Evolutionary conservation across 202 grass and related monocot genomes (phyloP), one percentile per base, ranked within the genome.

Genomic region (Eragrostis tef): DNA sequence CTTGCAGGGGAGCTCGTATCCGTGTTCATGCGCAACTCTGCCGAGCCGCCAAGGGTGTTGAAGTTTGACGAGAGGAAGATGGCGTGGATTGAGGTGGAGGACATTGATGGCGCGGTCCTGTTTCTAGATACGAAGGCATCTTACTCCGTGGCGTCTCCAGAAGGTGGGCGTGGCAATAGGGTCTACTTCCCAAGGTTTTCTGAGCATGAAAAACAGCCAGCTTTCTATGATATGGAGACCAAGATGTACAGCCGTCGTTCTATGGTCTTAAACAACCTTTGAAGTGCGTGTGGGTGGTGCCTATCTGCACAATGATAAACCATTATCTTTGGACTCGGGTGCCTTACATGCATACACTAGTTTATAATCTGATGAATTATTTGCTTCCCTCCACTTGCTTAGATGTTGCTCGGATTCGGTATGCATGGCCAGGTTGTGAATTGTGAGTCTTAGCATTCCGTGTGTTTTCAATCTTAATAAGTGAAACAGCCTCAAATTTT

Each of bases 281-380:
- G 26, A 77, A 73, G 41, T 78, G 73, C 39, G 19, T 79, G 22
- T 87, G 79, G 86, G 24, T 87, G 6, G 86, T 77, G 71, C 73
- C 86, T 34, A 70, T 67, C 24, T 81, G 31, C 31, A 34, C 31
- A 4, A 2, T 34, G 31, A 34, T 34, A 34, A 34, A 34, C 31
- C 31, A 34, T 1, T 4, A 34, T 34, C 31, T 34, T 34, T 34
- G 31, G 31, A 34, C 31, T 2, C 31, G 4, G 31, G 31, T 4
- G 31, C 31, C 31, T 34, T 2, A 34, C 31, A 34, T 34, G 31
- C 31, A n/a, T 34, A 4, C 31, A 34, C 4, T 34, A 34, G 31
- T 34, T 34, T n/a, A n/a, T 34, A 34, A 34, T 34, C 4, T 34
- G 1, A 1, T 34, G 31, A 34, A 34, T 34, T 34, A 34, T 34